Evolutionary conservation across 495 filamentous ascomycete species (phyloP), one percentile per base, ranked within the genome.

Genomic region (Penicillium coprophilum): DNA sequence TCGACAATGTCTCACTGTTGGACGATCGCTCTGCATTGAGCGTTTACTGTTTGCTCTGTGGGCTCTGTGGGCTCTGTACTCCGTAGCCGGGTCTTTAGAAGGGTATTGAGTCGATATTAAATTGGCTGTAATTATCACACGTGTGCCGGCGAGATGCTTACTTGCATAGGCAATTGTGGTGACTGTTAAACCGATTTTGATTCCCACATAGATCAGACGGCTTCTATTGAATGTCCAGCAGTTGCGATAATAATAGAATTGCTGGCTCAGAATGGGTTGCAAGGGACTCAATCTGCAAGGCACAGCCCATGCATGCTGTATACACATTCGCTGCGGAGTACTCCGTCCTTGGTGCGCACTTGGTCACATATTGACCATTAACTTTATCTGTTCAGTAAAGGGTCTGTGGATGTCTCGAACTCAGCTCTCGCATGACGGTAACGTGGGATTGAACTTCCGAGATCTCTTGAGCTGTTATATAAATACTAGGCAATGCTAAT

Each of bases 221-320:
- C 7, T 38, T n/a, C 15, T n/a, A n/a, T 36, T 15, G n/a, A 15
- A 6, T 36, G 32, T 38, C n/a, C 2, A 1, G 6, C 34, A 38
- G n/a, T 38, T 38, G 34, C 34, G n/a, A 38, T 38, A 38, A 20
- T 9, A 48, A 31, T 17, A 8, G 15, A 39, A 21, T 27, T 21
- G n/a, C 20, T 50, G 32, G 15, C 23, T 50, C 34, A 40, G 32
- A 11, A 28, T n/a, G 23, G 7, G 34, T 46, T 54, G 51, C 51
- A 36, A 55, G 52, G 52, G 52, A 23, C 31, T 39, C 11, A 28
- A 48, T 24, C 53, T 56, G 53, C 53, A 56, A 56, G 53, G 53
- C 17, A 48, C 45, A 49, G 10, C 12, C 9, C 36, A 49, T 55
- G 28, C 13, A 55, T 49, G 4, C 4, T 27, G 24, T 27, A 36